phyloP scores from a whole-genome alignment of 441 rosid species.

The Eruca vesicaria region DNA sequence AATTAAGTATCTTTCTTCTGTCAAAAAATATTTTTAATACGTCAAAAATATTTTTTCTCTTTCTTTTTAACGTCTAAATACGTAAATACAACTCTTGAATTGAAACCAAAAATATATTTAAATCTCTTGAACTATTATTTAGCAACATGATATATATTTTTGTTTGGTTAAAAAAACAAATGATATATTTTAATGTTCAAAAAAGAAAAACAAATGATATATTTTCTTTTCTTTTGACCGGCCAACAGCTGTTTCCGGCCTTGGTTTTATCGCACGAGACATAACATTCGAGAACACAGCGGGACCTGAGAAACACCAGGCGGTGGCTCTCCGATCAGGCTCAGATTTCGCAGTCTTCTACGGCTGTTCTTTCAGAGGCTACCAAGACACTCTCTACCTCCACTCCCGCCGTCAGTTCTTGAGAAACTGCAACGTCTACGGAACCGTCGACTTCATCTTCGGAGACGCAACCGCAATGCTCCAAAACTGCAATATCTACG shows the following conservation, averaged over 20 bases:
- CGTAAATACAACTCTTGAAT: background rate
- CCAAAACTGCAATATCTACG: constrained; percentile 55
- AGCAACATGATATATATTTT: background rate
- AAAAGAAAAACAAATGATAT: background rate
- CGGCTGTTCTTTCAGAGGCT: constrained; percentile 55
- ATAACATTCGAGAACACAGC: constrained; percentile 61
- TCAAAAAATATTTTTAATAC: too few relatives aligned
- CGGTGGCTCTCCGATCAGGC: constrained; percentile 66
- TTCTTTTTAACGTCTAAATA: background rate
- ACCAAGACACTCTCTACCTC: constrained; percentile 65
- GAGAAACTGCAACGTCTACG: constrained; percentile 53
- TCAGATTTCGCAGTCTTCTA: constrained; percentile 60
- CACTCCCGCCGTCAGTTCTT: constrained; percentile 64
- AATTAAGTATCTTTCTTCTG: too few relatives aligned
- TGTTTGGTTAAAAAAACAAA: background rate
- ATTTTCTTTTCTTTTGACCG: background rate
- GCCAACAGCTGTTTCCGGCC: constrained; percentile 45
- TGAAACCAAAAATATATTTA: background rate
- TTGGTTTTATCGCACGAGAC: constrained; percentile 52
- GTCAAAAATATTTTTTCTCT: background rate
- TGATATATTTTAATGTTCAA: too few relatives aligned
- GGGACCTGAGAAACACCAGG: constrained; percentile 55
- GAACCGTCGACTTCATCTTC: constrained; percentile 58
- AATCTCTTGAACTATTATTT: background rate
- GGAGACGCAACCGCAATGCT: constrained; percentile 50